These are phyloP conservation scores for Domatiomyces globalis DNA, from an alignment of 2,329 filamentous ascomycete species.

Conservation along the genomic window DNA sequence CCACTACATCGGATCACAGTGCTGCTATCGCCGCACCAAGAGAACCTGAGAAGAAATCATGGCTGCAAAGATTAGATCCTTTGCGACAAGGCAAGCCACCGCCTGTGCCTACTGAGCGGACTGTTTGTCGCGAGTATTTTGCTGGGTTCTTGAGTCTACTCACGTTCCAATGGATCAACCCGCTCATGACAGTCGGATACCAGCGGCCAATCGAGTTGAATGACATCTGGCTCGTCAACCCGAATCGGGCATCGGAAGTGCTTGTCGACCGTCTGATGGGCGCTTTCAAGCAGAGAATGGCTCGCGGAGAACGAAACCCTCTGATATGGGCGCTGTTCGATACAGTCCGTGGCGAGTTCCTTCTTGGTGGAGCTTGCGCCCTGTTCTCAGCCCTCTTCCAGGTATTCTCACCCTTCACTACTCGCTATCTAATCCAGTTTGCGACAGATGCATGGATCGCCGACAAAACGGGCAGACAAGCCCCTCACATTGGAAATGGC, in stretches of 20 bases:
- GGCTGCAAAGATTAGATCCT: conserved; percentile 31
- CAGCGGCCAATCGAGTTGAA: conserved; percentile 66
- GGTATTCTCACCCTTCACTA: conserved; percentile 69
- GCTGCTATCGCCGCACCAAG: background rate
- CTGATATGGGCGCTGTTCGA: conserved; percentile 73
- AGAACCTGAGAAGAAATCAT: conserved; percentile 19
- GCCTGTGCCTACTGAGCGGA: conserved; percentile 41
- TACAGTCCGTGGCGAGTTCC: conserved; percentile 71
- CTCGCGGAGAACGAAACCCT: conserved; percentile 56
- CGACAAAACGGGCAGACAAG: conserved; percentile 33
- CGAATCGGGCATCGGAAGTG: conserved; percentile 55
- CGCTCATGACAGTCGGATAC: conserved; percentile 77
- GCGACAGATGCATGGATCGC: conserved; percentile 66
- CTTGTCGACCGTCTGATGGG: conserved; percentile 52
- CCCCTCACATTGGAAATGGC: conserved; percentile 58
- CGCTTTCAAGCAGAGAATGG: conserved; percentile 55
- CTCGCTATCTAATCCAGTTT: conserved; percentile 77
- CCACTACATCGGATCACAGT: background rate
- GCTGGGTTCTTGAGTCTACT: conserved; percentile 62
- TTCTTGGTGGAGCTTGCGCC: conserved; percentile 66
- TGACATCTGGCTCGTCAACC: conserved; percentile 84
- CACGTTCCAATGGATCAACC: conserved; percentile 81
- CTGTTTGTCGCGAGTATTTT: conserved; percentile 52
- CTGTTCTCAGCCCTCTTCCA: conserved; percentile 57
- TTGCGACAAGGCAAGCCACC: conserved; percentile 36